Evolutionary conservation across 2,329 filamentous ascomycete species (phyloP).

Genomic region (Trichoderma harzianum): DNA sequence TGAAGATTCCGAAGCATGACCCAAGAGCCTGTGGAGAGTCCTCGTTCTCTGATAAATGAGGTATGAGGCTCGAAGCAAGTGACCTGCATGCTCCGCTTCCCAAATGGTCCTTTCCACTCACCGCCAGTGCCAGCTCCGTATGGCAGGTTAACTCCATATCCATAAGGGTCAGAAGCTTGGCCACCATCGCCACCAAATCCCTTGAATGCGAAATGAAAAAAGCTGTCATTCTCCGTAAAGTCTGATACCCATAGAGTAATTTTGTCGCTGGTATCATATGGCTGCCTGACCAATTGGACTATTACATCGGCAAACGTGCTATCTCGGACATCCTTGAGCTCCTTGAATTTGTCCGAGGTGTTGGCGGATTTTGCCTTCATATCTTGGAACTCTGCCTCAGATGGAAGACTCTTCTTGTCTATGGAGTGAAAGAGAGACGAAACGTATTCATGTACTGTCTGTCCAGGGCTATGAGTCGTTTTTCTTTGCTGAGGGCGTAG

Average conservation of each 20-base stretch:
- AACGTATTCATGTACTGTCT: constrained; percentile 43
- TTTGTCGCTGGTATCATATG: constrained; percentile 42
- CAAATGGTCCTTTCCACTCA: constrained; percentile 72
- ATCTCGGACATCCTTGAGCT: constrained; percentile 60
- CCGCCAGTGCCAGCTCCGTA: constrained; percentile 22
- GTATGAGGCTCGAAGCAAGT: constrained; percentile 69
- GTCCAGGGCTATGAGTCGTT: constrained; percentile 24
- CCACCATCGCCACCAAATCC: constrained; percentile 31
- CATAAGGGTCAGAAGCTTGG: constrained; percentile 52
- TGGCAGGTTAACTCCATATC: constrained; percentile 43
- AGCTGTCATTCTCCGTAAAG: constrained; percentile 67
- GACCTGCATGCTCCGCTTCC: constrained; percentile 67
- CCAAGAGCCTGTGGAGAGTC: constrained; percentile 59
- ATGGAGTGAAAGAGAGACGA: constrained; percentile 45
- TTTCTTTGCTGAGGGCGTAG: constrained; percentile 22
- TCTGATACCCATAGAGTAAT: constrained; percentile 74
- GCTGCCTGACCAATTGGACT: constrained; percentile 62
- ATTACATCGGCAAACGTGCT: constrained; percentile 64
- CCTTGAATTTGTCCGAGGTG: constrained; percentile 54
- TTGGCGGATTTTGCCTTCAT: constrained; percentile 40
- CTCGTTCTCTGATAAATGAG: constrained; percentile 45
- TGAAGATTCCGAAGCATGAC: constrained; percentile 70
- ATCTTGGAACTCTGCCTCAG: constrained; percentile 40
- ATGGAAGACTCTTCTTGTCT: constrained; percentile 44
- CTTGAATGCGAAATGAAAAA: constrained; percentile 50